These are phyloP conservation scores for Medicago lupulina DNA, from an alignment of 306 rosid genomes.

Conservation along the genomic window DNA sequence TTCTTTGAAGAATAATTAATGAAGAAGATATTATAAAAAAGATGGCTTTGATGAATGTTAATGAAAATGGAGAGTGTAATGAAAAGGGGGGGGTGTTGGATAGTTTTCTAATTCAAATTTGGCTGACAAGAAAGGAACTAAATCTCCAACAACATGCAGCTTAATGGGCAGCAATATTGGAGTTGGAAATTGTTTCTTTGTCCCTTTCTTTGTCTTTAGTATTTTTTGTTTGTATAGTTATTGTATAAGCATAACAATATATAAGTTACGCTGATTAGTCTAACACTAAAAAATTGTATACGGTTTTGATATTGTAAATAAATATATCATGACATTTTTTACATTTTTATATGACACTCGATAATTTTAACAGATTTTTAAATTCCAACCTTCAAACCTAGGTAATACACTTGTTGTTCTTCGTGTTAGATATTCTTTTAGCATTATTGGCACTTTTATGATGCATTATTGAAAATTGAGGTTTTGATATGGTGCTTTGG, in stretches of 20 bases:
- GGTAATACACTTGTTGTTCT: no score
- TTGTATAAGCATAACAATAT: neutral
- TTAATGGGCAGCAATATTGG: conserved; percentile 30
- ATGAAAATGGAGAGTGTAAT: neutral
- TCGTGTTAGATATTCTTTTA: no score
- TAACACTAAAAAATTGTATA: neutral
- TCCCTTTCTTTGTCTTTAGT: conserved; percentile 1
- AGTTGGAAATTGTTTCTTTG: conserved; percentile 23
- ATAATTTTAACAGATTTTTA: no score
- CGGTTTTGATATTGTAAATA: conserved; percentile 34
- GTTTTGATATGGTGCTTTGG: no score
- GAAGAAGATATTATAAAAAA: neutral
- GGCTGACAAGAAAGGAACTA: neutral
- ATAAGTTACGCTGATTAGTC: no score
- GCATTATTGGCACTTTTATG: no score
- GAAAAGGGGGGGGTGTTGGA: neutral
- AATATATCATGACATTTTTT: neutral
- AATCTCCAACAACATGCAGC: conserved; percentile 18
- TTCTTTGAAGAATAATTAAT: conserved; percentile 59
- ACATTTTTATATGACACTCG: neutral
- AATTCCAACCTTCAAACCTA: no score
- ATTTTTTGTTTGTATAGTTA: neutral
- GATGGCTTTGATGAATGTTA: neutral
- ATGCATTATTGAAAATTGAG: no score
- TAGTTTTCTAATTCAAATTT: neutral